Evolutionary conservation across 179 eudicot genomes (phyloP), one percentile per base, ranked within the genome.

Genomic region (Silene coronaria): DNA sequence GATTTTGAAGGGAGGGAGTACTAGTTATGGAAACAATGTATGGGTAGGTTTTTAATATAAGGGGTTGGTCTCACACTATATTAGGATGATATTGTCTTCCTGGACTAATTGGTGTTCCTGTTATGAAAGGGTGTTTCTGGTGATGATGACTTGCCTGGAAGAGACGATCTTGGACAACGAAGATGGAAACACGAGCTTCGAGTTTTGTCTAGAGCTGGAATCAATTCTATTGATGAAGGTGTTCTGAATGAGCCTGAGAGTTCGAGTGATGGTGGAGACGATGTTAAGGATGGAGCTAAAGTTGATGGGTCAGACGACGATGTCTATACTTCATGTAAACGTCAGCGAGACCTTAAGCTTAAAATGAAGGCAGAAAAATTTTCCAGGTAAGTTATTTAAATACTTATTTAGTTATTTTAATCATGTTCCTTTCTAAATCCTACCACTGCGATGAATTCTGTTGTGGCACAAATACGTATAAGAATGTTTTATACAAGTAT

Each of bases 101-200:
- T 14, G 58, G 58, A 53, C 58, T 53, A 17, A 53, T 53, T 53
- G 2, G 58, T 53, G 62, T 53, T 68, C 60, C 36, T 27, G 66
- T 63, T 57, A 67, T 78, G 75, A 73, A 24, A 91, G 95, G 83
- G 84, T 77, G 74, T 86, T 75, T 89, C 97, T 80, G 99, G 99
- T 76, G 99, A 95, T 78, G 97, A 91, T 80, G 99, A 95, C 87
- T 76, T 93, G 71, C 99, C 99, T 2, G 84, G 83, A 80, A 86
- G 97, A 75, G 99, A 95, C 78, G 93, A 91, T 80, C 84, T 95
- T 72, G 99, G 99, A 74, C 97, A 91, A 84, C 87, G 97, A 80
- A 84, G 99, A 77, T 87, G 93, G 87, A 95, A 93, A 80, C 91
- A 88, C 42, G 99, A 95, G 79, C 87, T 87, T 36, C 92, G 91